Evolutionary conservation across 208 protist genomes (phyloP).

Genomic region (Zelonia costaricensis): DNA sequence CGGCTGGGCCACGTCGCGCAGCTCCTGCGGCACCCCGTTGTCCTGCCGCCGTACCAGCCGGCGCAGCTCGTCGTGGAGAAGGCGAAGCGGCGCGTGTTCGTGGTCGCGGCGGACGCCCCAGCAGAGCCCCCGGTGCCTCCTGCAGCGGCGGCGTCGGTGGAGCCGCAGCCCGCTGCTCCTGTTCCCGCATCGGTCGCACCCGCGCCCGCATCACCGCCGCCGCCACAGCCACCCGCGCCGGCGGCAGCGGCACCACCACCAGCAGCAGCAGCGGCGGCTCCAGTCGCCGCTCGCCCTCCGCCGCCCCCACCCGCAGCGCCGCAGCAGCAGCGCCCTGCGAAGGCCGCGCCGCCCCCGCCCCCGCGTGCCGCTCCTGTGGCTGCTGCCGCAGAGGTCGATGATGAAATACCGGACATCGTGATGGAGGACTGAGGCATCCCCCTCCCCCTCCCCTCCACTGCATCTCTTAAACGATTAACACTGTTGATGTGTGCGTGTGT

Average conservation of each 20-base stretch:
- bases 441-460: neutral
- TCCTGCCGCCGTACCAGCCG: constrained; percentile 51
- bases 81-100: constrained; percentile 33
- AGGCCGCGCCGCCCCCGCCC: neutral
- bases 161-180: neutral
- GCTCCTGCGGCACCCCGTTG: constrained; percentile 45
- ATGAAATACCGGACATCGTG: constrained; percentile 62
- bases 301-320: neutral
- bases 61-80: constrained; percentile 46
- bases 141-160: neutral
- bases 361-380: neutral
- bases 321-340: neutral
- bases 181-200: neutral
- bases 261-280: neutral
- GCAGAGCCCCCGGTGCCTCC: neutral
- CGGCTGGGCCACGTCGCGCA: constrained; percentile 34
- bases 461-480: too few species aligned
- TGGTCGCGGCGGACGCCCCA: neutral
- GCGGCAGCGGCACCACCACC: neutral
- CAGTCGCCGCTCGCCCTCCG: neutral
- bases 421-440: constrained; percentile 42
- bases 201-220: too few species aligned
- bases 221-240: neutral
- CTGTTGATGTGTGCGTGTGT: too few species aligned
- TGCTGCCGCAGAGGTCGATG: constrained; percentile 33